phyloP scores from a whole-genome alignment of 1,139 yeast genomes.

The Lizanozyma gosingica region DNA sequence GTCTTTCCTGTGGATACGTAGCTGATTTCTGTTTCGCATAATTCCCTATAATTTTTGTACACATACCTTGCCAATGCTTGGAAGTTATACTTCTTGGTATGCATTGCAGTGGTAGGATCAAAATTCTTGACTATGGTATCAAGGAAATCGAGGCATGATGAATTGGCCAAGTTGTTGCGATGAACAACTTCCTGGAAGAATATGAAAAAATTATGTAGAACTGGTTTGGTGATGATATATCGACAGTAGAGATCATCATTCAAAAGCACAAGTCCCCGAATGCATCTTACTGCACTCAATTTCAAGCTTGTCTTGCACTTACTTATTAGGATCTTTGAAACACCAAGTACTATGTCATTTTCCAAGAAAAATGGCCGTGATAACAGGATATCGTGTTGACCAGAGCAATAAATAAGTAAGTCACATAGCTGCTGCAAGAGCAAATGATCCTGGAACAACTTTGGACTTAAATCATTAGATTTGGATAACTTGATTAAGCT shows the following conservation, averaged over 20 bases:
- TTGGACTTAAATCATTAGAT: conserved; percentile 6
- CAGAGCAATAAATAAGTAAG: conserved; percentile 54
- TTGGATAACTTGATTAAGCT: conserved; percentile 33
- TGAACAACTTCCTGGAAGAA: conserved; percentile 43
- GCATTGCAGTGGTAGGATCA: conserved; percentile 13
- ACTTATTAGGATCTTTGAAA: conserved; percentile 35
- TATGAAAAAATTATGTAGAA: conserved; percentile 43
- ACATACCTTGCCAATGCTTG: conserved; percentile 42
- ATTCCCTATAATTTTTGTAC: conserved; percentile 30
- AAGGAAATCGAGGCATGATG: conserved; percentile 67
- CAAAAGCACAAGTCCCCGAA: conserved; percentile 47
- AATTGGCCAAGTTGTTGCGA: conserved; percentile 58
- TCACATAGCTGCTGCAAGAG: conserved; percentile 62
- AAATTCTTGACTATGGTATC: conserved; percentile 37
- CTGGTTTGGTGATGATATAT: conserved; percentile 46
- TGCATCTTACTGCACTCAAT: conserved; percentile 56
- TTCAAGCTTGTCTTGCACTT: conserved; percentile 34
- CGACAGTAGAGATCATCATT: conserved; percentile 56
- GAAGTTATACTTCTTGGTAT: conserved; percentile 29
- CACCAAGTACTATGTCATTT: conserved; percentile 44
- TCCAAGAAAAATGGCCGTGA: conserved; percentile 58
- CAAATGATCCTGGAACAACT: conserved; percentile 22
- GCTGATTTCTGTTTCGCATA: conserved; percentile 21
- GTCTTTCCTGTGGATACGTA: conserved; percentile 25
- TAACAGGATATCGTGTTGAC: conserved; percentile 47